Base-by-base conservation (phyloP, 2,329 filamentous ascomycete species). In the Cordyceps cicadae region DNA sequence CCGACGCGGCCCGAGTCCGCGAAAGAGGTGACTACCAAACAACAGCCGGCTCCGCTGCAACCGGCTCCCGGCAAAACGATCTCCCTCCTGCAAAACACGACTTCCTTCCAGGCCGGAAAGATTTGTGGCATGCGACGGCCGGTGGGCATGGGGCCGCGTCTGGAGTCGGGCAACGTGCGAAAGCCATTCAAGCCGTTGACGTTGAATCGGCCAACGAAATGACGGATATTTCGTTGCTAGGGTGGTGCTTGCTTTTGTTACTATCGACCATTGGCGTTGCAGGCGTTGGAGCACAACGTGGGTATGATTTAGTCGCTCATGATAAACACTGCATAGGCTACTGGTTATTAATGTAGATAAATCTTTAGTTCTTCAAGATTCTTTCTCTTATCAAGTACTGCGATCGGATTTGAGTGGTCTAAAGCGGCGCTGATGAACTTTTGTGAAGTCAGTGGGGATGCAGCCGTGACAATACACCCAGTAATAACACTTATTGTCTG, bases 151-250 rank as follows among this genome's bases (percentile, higher is more conserved):
- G 77, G 75, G 3, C 74, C 76, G 0, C 75, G 81, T 37, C 73
- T 78, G 48, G 77, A 79, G 0, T 76, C 84, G 67, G 77, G 81
- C 54, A 76, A 75, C 64, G 67, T 84, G 54, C 74, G 75, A 59
- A 82, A 78, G 67, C 82, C 82, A 6, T 85, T 85, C 61, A 84
- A 82, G 70, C 80, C 79, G 49, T 71, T 84, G 65, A 84, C 80
- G 12, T 78, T 84, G 21, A 80, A 77, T 62, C 74, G 79, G 34
- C 71, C 72, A n/a, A 37, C 26, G 4, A 37, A 53, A n/a, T 17
- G 24, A 1, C 43, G 45, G 50, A 19, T 4, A 15, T 48, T 48
- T 48, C 11, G 19, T 48, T 24, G 19, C 24, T 14, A 3, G 45
- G 7, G 43, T 4, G 7, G 21, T 26, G 21, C 14, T 54, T 58